phyloP scores from a whole-genome alignment of 2,329 filamentous ascomycete species.

The Chaetomium strumarium region DNA sequence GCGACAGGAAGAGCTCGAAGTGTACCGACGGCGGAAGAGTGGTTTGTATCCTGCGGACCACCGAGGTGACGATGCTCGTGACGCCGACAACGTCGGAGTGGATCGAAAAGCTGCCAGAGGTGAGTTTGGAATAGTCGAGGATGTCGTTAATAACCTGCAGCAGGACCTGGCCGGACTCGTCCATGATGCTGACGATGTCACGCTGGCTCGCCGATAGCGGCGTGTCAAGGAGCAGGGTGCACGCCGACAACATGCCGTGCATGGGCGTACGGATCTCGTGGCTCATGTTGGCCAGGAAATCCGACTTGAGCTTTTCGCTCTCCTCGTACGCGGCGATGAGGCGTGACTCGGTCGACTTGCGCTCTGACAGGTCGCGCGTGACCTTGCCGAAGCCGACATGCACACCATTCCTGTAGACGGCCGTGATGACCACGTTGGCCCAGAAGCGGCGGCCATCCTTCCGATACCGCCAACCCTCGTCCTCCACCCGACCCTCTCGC shows the following conservation, averaged over 20 bases:
- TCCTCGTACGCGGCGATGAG: conserved; percentile 55
- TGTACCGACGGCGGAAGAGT: conserved; percentile 41
- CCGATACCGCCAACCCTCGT: conserved; percentile 54
- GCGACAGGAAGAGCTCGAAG: conserved; percentile 39
- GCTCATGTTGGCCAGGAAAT: conserved; percentile 58
- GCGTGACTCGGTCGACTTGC: conserved; percentile 48
- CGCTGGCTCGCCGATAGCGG: conserved; percentile 46
- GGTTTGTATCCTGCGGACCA: conserved; percentile 45
- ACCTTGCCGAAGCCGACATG: conserved; percentile 55
- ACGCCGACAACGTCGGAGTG: conserved; percentile 48
- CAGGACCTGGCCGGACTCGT: conserved; percentile 53
- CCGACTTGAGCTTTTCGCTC: conserved; percentile 55
- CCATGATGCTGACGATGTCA: conserved; percentile 51
- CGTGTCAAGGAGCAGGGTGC: conserved; percentile 51
- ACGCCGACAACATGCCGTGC: conserved; percentile 56
- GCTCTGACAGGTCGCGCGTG: conserved; percentile 51
- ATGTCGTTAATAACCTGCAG: conserved; percentile 60
- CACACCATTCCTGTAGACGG: conserved; percentile 45
- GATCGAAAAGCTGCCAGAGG: conserved; percentile 54
- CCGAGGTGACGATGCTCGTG: conserved; percentile 39
- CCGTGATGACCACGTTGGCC: conserved; percentile 55
- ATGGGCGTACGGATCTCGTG: conserved; percentile 61
- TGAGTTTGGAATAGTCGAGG: conserved; percentile 60
- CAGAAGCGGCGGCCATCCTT: conserved; percentile 55
- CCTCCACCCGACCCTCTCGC: conserved; percentile 50